These are phyloP conservation scores for Pythium brassicae DNA, from an alignment of 352 stramenopile species.

Conservation along the genomic window DNA sequence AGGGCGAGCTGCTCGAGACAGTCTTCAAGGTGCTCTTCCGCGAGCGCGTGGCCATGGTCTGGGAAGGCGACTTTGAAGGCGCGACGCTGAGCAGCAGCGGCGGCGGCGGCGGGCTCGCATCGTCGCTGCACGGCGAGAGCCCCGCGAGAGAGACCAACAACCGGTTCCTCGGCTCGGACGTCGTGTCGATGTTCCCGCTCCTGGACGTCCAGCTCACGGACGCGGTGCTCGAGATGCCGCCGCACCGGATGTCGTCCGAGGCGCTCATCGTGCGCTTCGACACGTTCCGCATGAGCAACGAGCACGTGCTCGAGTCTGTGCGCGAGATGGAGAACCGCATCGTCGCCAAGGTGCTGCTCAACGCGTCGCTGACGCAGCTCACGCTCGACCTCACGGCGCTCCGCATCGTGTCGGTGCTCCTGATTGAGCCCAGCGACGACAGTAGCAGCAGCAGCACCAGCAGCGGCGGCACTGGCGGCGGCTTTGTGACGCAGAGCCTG, in stretches of 20 bases:
- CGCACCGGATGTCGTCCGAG: constrained; percentile 74
- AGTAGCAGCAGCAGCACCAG: too few species aligned
- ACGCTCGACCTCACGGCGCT: constrained; percentile 60
- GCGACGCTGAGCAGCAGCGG: constrained; percentile 28
- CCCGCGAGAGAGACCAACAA: constrained; percentile 6
- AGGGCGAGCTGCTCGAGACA: constrained; percentile 61
- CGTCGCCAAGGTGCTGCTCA: constrained; percentile 80
- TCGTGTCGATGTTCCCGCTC: constrained; percentile 81
- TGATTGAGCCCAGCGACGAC: constrained; percentile 39
- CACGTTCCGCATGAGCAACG: constrained; percentile 59
- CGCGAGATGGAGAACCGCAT: constrained; percentile 67
- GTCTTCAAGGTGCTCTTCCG: constrained; percentile 52
- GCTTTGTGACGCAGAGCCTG: constrained; percentile 64
- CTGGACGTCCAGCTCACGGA: constrained; percentile 68
- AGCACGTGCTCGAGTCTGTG: constrained; percentile 56
- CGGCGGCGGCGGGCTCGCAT: constrained; percentile 6
- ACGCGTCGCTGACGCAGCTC: constrained; percentile 72
- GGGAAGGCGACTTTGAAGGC: constrained; percentile 74
- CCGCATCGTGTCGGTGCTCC: constrained; percentile 72
- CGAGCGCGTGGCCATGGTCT: constrained; percentile 58
- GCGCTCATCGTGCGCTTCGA: constrained; percentile 71
- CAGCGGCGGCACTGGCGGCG: too few species aligned
- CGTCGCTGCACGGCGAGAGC: constrained; percentile 3
- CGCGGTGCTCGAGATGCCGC: constrained; percentile 69
- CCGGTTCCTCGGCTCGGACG: constrained; percentile 51